A percentile compares a stretch with the other conserved stretches of the same genome.
phyloP scores from a whole-genome alignment of 1,284 basidiomycete genomes.

The Chalciporus sp. region DNA sequence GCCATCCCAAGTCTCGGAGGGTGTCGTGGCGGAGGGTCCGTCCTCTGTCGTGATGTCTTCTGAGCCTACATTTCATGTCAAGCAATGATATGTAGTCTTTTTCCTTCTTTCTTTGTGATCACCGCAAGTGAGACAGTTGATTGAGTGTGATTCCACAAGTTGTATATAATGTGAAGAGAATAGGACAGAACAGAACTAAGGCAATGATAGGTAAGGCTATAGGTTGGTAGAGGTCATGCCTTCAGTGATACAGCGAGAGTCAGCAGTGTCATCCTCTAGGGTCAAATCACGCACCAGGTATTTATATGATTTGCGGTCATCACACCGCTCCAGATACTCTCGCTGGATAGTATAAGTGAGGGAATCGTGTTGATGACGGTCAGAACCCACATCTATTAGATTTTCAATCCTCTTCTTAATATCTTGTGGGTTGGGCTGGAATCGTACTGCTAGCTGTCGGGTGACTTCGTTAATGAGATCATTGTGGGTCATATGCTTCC shows the following conservation, averaged over 20 bases:
- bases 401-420: slow-evolving; percentile 97
- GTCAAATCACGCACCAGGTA: slow-evolving; percentile 54
- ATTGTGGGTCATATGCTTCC: slow-evolving; percentile 88
- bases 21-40: slow-evolving; percentile 4
- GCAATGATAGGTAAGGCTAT: background rate
- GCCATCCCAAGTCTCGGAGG: slow-evolving; percentile 31
- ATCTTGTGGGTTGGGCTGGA: slow-evolving; percentile 81
- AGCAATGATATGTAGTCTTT: slow-evolving; percentile 34
- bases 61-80: slow-evolving; percentile 39
- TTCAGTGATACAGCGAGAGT: slow-evolving; percentile 4
- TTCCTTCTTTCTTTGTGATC: background rate
- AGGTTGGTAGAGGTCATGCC: slow-evolving; percentile 24
- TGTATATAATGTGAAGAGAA: background rate
- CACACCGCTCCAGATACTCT: slow-evolving; percentile 79
- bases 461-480: slow-evolving; percentile 93
- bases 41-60: slow-evolving; percentile 7
- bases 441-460: slow-evolving; percentile 81
- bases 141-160: slow-evolving; percentile 5
- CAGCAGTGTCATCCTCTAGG: background rate
- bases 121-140: background rate
- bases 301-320: slow-evolving; percentile 81
- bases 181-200: background rate
- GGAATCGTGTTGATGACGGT: background rate
- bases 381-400: slow-evolving; percentile 81
- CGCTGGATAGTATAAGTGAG: slow-evolving; percentile 45